Evolutionary conservation across 495 filamentous ascomycete species (phyloP), one percentile per base, ranked within the genome.

Genomic region (Hypoxylon fuscum): DNA sequence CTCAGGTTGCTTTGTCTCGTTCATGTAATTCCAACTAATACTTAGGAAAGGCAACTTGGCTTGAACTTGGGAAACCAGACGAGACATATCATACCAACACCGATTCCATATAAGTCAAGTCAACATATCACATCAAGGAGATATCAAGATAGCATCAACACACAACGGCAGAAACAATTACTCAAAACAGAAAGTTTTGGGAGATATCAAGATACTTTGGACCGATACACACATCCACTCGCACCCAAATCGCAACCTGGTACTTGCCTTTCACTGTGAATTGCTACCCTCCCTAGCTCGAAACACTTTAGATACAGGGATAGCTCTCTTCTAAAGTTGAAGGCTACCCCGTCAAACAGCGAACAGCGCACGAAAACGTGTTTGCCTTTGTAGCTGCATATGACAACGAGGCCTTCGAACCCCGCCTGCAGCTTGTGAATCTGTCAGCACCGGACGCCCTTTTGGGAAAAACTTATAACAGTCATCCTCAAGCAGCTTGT

Each of bases 381-480:
- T 60, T 66, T 66, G 40, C 51, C 56, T 66, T 60, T 25, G 29
- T 7, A 25, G 62, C 41, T 61, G 56, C 62, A 66, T 32, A 57
- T 57, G 62, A 40, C 62, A 66, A 52, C 62, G 51, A 60, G 51
- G 51, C 56, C 56, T 51, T n/a, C 44, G 48, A 46, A 57, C 62
- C 56, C 55, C 62, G 20, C 51, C 18, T 54, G 10, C 14, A 58
- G 47, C 47, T 64, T 57, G 41, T 23, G 25, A 58, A 22, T 23
- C 42, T 40, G 2, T 44, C 22, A 37, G 11, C 20, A 15, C 18
- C 38, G 6, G 6, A 22, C 11, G 22, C 11, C 3, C 14, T 41
- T 50, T 11, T 20, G 14, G 15, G 47, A 32, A 23, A 27, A 8
- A 27, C 25, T 27, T 27, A 27, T 27, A 23, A 60, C 57, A 60